phyloP scores from a whole-genome alignment of 2,329 filamentous ascomycete species.

The Talaromyces sp. region DNA sequence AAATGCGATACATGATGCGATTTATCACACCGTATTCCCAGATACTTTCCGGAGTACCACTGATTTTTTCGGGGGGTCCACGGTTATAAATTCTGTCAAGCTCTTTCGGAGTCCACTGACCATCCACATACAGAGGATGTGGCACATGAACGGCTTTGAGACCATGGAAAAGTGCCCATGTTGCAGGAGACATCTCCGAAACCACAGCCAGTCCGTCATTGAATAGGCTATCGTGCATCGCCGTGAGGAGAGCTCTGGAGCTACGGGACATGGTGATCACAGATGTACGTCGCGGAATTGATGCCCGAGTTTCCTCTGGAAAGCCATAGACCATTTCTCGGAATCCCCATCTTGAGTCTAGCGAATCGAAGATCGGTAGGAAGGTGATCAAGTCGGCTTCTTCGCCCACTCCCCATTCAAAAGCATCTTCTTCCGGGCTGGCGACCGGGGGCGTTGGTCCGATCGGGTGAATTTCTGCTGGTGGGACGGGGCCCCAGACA shows the following conservation, averaged over 20 bases:
- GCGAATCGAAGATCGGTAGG: slow-evolving; percentile 65
- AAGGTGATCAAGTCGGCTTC: slow-evolving; percentile 85
- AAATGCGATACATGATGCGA: slow-evolving; percentile 21
- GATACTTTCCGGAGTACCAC: slow-evolving; percentile 56
- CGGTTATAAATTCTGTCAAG: not conserved
- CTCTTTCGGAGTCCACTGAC: not conserved
- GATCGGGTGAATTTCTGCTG: slow-evolving; percentile 56
- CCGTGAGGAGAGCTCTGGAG: slow-evolving; percentile 64
- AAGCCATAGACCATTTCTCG: slow-evolving; percentile 43
- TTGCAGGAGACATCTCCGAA: slow-evolving; percentile 73
- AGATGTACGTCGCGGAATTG: slow-evolving; percentile 60
- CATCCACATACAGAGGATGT: slow-evolving; percentile 56
- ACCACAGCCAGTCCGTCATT: slow-evolving; percentile 67
- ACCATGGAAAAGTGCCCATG: slow-evolving; percentile 67
- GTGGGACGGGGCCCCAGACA: slow-evolving; percentile 59
- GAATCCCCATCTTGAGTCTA: slow-evolving; percentile 63
- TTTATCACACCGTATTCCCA: slow-evolving; percentile 27
- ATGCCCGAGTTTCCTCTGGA: slow-evolving; percentile 41
- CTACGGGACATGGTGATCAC: slow-evolving; percentile 56
- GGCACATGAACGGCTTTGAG: slow-evolving; percentile 73
- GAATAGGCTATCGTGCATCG: slow-evolving; percentile 65
- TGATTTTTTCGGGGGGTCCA: not conserved
- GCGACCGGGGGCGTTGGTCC: slow-evolving; percentile 58
- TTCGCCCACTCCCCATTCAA: slow-evolving; percentile 74
- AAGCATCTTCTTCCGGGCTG: slow-evolving; percentile 57